Percentiles rank a stretch among this genome's conserved stretches.
These are phyloP conservation scores for Lophiotrema nucula DNA, from an alignment of 495 filamentous ascomycete species.

Conservation along the genomic window DNA sequence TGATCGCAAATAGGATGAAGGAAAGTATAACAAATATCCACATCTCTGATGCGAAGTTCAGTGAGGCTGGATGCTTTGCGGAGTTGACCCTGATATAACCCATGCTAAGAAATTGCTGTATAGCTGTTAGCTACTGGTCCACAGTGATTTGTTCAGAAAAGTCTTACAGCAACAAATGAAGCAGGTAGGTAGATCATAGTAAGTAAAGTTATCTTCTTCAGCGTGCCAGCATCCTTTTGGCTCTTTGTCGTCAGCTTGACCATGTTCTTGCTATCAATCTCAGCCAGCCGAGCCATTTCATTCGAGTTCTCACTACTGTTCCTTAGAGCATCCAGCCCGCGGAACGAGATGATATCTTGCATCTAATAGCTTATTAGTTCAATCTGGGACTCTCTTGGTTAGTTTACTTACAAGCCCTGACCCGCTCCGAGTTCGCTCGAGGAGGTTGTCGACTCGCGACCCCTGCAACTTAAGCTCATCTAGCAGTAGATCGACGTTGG, in stretches of 20 bases:
- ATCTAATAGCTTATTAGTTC: background rate
- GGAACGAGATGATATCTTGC: constrained; percentile 20
- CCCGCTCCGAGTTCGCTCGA: constrained; percentile 12
- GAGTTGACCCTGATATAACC: constrained; percentile 13
- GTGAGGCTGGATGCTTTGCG: constrained; percentile 1
- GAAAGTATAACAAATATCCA: constrained; percentile 16
- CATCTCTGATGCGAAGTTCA: constrained; percentile 19
- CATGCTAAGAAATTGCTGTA: constrained; percentile 21
- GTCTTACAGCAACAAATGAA: constrained; percentile 17
- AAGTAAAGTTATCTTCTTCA: constrained; percentile 21
- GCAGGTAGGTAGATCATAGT: constrained; percentile 21
- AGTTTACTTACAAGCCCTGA: constrained; percentile 12
- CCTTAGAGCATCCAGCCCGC: constrained; percentile 10
- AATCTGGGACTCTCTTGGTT: background rate
- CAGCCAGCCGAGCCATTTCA: constrained; percentile 10
- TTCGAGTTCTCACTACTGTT: constrained; percentile 17
- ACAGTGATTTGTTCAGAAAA: no score
- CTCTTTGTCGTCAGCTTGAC: constrained; percentile 16
- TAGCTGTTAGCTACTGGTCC: background rate
- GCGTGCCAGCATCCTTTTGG: constrained; percentile 5
- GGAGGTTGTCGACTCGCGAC: constrained; percentile 4
- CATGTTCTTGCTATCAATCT: constrained; percentile 17
- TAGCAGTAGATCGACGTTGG: background rate
- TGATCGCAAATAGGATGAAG: constrained; percentile 3
- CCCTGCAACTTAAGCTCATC: constrained; percentile 3